These are phyloP conservation scores for Acacia pycnantha DNA, from an alignment of 331 rosid genomes.

Conservation along the genomic window DNA sequence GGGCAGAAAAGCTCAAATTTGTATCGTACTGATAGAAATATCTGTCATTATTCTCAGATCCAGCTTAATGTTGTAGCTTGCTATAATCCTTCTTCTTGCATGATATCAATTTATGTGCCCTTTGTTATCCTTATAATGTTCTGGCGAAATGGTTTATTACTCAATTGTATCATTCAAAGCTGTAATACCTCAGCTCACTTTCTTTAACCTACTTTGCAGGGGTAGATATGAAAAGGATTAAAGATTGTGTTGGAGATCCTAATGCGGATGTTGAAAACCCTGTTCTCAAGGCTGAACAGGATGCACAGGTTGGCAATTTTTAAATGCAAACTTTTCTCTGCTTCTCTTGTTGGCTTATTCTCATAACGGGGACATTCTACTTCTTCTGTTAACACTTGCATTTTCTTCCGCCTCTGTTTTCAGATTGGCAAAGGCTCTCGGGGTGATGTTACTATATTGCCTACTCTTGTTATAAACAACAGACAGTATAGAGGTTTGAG, in stretches of 20 bases:
- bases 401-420: constrained; percentile 28
- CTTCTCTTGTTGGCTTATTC: constrained; percentile 12
- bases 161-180: neutral
- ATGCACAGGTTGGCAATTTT: constrained; percentile 65
- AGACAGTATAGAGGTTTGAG: constrained; percentile 89
- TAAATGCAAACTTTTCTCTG: constrained; percentile 1
- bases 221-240: constrained; percentile 63
- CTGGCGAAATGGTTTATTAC: neutral
- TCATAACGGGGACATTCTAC: constrained; percentile 7
- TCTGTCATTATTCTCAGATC: neutral
- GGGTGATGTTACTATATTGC: constrained; percentile 93
- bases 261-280: constrained; percentile 63
- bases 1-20: neutral
- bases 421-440: constrained; percentile 89
- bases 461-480: constrained; percentile 88
- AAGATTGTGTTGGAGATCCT: constrained; percentile 73
- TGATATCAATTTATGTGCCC: neutral
- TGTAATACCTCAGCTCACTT: constrained; percentile 7
- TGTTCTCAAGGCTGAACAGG: constrained; percentile 83
- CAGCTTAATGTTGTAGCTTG: neutral
- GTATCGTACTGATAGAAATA: neutral
- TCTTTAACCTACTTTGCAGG: constrained; percentile 43
- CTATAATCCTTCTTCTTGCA: neutral
- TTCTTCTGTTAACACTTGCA: constrained; percentile 19
- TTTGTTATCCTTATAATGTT: neutral